These are phyloP conservation scores for Tetradesmus obliquus DNA, from an alignment of 139 green algal species.

Conservation along the genomic window DNA sequence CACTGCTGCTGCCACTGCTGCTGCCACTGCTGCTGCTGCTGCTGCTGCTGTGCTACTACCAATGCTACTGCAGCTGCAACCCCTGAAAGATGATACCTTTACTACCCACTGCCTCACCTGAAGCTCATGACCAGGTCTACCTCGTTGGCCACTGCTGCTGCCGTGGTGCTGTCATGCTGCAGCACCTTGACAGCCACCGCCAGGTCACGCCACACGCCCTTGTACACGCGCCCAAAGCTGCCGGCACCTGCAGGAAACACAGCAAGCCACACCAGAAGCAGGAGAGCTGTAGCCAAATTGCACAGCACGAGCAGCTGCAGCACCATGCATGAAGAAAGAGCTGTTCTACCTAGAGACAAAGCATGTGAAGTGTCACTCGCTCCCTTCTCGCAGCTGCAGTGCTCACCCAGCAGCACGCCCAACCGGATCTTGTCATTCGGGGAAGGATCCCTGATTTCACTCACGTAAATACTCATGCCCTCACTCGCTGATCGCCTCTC, in stretches of 20 bases:
- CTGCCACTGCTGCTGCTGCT: too few relatives aligned
- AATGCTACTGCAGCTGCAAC: too few relatives aligned
- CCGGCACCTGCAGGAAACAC: constrained; percentile 29
- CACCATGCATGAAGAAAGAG: too few relatives aligned
- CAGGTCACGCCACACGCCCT: constrained; percentile 12
- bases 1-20: too few relatives aligned
- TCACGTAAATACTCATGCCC: too few relatives aligned
- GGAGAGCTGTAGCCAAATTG: neutral
- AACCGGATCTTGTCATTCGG: constrained; percentile 23
- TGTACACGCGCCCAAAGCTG: constrained; percentile 28
- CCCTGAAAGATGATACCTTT: too few relatives aligned
- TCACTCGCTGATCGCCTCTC: too few relatives aligned
- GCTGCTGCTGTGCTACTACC: too few relatives aligned
- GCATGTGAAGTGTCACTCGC: too few relatives aligned
- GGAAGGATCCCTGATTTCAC: constrained; percentile 18
- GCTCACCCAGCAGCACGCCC: neutral
- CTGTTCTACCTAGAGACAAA: too few relatives aligned
- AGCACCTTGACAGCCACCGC: constrained; percentile 43
- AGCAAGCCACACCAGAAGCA: neutral
- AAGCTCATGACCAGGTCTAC: constrained; percentile 33
- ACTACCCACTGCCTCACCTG: neutral
- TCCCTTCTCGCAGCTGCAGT: too few relatives aligned
- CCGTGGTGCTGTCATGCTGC: constrained; percentile 38
- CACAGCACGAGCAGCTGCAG: too few relatives aligned
- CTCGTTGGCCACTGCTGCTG: constrained; percentile 37